Evolutionary conservation across 148 eudicot species (phyloP).

Genomic region (Agrostemma githago): DNA sequence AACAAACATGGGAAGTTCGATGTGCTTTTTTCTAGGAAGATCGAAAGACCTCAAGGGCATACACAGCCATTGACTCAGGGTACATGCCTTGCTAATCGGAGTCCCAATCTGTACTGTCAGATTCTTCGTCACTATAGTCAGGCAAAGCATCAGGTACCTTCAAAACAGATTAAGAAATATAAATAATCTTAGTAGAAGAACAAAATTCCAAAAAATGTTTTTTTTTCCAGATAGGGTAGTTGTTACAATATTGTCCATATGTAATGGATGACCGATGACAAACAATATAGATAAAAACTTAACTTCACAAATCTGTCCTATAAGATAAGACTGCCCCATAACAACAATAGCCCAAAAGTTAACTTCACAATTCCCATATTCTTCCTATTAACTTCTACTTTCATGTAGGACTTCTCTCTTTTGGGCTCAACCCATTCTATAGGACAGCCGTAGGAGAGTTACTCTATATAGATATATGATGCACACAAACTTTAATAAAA

Average conservation of each 20-base stretch:
- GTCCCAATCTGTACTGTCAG: conserved; percentile 33
- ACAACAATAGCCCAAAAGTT: no score
- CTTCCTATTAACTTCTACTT: no score
- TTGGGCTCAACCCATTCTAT: no score
- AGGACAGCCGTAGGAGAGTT: neutral
- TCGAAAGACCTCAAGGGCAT: neutral
- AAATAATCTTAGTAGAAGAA: neutral
- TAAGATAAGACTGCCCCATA: no score
- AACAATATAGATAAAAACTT: neutral
- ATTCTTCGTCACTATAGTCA: conserved; percentile 24
- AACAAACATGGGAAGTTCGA: conserved; percentile 4
- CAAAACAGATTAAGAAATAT: conserved; percentile 13
- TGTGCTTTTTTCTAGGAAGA: neutral
- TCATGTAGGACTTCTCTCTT: no score
- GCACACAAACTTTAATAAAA: neutral
- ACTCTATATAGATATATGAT: neutral
- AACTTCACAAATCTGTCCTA: neutral
- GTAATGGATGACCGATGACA: neutral
- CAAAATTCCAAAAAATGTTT: neutral
- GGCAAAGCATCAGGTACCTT: conserved; percentile 23
- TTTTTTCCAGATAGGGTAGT: neutral
- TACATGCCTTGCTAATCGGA: conserved; percentile 22
- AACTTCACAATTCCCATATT: no score
- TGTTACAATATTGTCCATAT: neutral
- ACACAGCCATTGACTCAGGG: neutral